phyloP scores from a whole-genome alignment of 495 filamentous ascomycete species.

The Penicillium canariense region DNA sequence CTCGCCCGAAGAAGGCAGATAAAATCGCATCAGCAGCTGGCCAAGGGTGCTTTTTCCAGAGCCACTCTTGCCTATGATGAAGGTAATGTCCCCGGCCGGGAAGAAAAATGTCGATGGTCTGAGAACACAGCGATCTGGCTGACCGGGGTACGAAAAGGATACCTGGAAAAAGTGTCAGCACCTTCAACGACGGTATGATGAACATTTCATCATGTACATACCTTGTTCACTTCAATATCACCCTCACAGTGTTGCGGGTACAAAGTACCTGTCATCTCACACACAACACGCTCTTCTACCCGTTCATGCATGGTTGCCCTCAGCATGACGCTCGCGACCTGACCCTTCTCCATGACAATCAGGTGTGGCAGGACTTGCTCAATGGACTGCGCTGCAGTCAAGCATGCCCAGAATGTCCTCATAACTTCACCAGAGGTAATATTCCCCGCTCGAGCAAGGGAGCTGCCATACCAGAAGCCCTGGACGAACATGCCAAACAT shows the following conservation, averaged over 20 bases:
- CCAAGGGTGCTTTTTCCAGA: constrained; percentile 92
- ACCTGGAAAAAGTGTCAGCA: constrained; percentile 40
- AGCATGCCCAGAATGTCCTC: constrained; percentile 80
- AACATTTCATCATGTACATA: constrained; percentile 38
- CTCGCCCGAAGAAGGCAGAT: constrained; percentile 61
- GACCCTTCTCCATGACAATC: constrained; percentile 74
- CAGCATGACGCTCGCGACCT: constrained; percentile 65
- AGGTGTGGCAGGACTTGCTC: constrained; percentile 72
- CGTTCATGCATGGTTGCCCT: constrained; percentile 37
- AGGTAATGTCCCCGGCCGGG: constrained; percentile 68
- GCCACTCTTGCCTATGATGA: constrained; percentile 82
- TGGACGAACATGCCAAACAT: constrained; percentile 80
- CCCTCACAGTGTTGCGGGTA: constrained; percentile 52
- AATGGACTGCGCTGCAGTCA: constrained; percentile 72
- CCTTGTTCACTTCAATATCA: constrained; percentile 67
- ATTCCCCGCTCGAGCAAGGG: constrained; percentile 54
- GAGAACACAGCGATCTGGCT: constrained; percentile 61
- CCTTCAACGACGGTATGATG: not conserved
- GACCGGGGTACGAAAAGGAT: constrained; percentile 80
- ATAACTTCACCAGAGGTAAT: constrained; percentile 67
- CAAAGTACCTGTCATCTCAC: constrained; percentile 19
- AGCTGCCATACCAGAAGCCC: constrained; percentile 86
- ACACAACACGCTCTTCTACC: constrained; percentile 20
- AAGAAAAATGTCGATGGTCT: constrained; percentile 63
- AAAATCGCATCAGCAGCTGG: constrained; percentile 76